Evolutionary conservation across 768 basidiomycete genomes (phyloP), one percentile per base, ranked within the genome.

Genomic region (Lanmaoa pseudosensibilis): DNA sequence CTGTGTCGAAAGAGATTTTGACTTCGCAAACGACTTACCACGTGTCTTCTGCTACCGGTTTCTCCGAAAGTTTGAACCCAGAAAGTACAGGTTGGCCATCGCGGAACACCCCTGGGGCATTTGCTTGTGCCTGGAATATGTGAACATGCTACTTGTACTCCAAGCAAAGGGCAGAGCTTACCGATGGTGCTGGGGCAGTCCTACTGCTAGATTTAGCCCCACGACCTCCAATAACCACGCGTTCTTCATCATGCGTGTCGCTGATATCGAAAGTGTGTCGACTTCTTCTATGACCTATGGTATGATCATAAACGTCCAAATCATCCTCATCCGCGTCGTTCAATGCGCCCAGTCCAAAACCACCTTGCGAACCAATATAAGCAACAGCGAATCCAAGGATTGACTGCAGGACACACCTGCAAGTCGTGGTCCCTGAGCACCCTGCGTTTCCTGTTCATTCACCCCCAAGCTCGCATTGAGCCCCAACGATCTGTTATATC

Each of bases 311-410:
- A 5, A 94, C 78, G 61, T 94, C 92, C 34, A 92, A 50, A 66
- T 94, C 94, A 67, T 98, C 94, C 46, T 95, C 92, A 47, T 98
- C 95, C 2, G 92, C 94, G 52, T 97, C 94, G 65, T 96, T 97
- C 18, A 94, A 72, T 1, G 90, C 92, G 6, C 93, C 92, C 18
- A 95, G 77, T 37, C 93, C 94, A 65, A 94, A 96, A 1, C 92
- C 93, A 67, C 87, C 90, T 68, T 90, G 52, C 13, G 41, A 57
- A 43, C 55, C 40, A 48, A 19, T 9, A n/a, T 56, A 21, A 64
- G 58, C 3, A 15, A 45, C n/a, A 15, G 49, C 25, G 3, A 18
- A 34, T 4, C 39, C 25, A 16, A 45, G 25, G 30, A 11, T 27
- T 25, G 46, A 32, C 19, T 5, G 27, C 13, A 21, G 36, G n/a